phyloP scores from a whole-genome alignment of 176 grass and related monocot genomes.

The sorghum (Sorghum bicolor) region DNA sequence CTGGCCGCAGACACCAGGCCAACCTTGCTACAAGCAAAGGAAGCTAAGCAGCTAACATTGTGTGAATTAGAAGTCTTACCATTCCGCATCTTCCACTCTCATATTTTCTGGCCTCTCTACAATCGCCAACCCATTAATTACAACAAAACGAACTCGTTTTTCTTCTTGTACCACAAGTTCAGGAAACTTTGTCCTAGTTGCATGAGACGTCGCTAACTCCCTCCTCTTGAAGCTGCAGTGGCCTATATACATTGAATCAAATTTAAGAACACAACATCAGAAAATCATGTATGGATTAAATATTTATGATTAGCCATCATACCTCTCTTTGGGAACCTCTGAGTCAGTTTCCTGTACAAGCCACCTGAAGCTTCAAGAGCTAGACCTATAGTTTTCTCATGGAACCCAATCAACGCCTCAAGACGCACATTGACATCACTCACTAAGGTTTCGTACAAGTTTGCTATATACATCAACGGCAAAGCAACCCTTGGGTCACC shows the following conservation, averaged over 20 bases:
- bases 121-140: constrained; percentile 74
- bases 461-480: constrained; percentile 93
- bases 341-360: constrained; percentile 81
- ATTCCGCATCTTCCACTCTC: constrained; percentile 58
- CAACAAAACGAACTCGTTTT: constrained; percentile 91
- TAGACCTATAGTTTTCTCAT: constrained; percentile 67
- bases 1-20: background rate
- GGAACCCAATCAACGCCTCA: constrained; percentile 53
- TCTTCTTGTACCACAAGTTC: constrained; percentile 92
- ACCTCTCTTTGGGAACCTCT: constrained; percentile 88
- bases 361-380: constrained; percentile 92
- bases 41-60: background rate
- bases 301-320: constrained; percentile 1
- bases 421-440: constrained; percentile 60
- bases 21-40: background rate
- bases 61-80: constrained; percentile 45
- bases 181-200: constrained; percentile 73
- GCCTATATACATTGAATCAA: constrained; percentile 38
- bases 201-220: constrained; percentile 81
- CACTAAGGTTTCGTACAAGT: constrained; percentile 89
- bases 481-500: constrained; percentile 73
- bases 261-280: constrained; percentile 6
- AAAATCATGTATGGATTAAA: background rate
- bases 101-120: constrained; percentile 77
- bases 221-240: constrained; percentile 86